These are phyloP conservation scores for Eucalyptus urophylla DNA, from an alignment of 345 rosid species.

Conservation along the genomic window DNA sequence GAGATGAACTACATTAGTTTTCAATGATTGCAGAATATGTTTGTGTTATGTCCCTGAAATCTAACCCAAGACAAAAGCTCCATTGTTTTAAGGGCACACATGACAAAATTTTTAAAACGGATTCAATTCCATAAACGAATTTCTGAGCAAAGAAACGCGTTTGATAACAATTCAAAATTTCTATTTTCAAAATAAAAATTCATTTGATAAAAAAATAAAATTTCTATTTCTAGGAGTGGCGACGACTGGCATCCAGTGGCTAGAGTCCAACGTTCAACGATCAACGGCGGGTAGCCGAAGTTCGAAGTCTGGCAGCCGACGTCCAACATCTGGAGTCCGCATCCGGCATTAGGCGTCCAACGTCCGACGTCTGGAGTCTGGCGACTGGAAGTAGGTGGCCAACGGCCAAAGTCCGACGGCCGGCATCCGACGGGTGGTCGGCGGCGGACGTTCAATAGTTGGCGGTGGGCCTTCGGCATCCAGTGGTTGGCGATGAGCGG, in stretches of 20 bases:
- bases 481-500: too few relatives aligned
- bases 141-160: too few relatives aligned
- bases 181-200: too few relatives aligned
- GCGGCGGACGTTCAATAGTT: rapidly evolving
- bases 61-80: background rate
- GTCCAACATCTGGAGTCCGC: rapidly evolving
- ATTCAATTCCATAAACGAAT: too few relatives aligned
- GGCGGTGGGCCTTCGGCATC: rapidly evolving
- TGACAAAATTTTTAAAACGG: too few relatives aligned
- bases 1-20: background rate
- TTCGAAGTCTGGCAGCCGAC: rapidly evolving
- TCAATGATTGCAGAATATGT: background rate
- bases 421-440: too few relatives aligned
- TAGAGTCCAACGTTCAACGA: too few relatives aligned
- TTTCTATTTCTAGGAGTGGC: too few relatives aligned
- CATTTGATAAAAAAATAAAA: too few relatives aligned
- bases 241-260: rapidly evolving
- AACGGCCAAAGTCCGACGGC: too few relatives aligned
- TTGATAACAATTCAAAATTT: too few relatives aligned
- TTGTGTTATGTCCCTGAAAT: background rate
- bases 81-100: background rate
- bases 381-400: too few relatives aligned
- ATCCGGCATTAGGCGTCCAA: rapidly evolving
- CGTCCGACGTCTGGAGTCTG: rapidly evolving
- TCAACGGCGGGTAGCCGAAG: rapidly evolving